Base-by-base conservation (phyloP, 768 basidiomycete species). In the Suillus spraguei region DNA sequence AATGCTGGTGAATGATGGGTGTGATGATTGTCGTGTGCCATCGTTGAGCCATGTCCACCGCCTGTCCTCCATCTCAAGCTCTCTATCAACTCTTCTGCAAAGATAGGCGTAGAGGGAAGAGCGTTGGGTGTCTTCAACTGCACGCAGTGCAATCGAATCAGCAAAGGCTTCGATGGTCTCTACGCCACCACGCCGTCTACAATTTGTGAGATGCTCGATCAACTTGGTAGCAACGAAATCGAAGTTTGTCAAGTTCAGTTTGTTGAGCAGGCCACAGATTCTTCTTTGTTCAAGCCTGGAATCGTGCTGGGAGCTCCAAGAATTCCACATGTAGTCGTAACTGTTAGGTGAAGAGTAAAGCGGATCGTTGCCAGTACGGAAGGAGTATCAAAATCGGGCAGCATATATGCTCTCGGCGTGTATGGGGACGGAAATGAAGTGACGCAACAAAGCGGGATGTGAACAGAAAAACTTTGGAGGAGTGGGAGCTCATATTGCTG, bases 231-330 rank as follows among this genome's bases (percentile, higher is more conserved):
- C 80, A 65, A 85, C 81, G 46, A 77, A 77, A 59, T 82, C 81
- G 74, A 85, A 84, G 65, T 80, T 80, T 65, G 82, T 79, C 64
- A 79, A 72, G 4, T 84, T 83, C 42, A 87, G 77, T 77, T 84
- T 85, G 81, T 87, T 87, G 66, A 87, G 79, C 60, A 86, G 71
- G 49, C 82, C 78, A 70, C 85, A 85, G 69, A 85, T 80, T 69
- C 82, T 82, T 59, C 82, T 77, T 62, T 82, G 79, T 55, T 84
- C 77, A 62, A 77, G 73, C 46, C 76, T 77, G 20, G 76, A 73
- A 68, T 78, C 74, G 58, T 68, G 46, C 5, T 67, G 67, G 13
- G 67, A 58, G 53, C 67, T 72, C 69, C 71, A 69, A 3, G 71
- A 65, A 16, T 63, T 66, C 73, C 73, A 74, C 56, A 58, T 58